phyloP scores from a whole-genome alignment of 2,329 filamentous ascomycete genomes.

The Fusarium setosum region DNA sequence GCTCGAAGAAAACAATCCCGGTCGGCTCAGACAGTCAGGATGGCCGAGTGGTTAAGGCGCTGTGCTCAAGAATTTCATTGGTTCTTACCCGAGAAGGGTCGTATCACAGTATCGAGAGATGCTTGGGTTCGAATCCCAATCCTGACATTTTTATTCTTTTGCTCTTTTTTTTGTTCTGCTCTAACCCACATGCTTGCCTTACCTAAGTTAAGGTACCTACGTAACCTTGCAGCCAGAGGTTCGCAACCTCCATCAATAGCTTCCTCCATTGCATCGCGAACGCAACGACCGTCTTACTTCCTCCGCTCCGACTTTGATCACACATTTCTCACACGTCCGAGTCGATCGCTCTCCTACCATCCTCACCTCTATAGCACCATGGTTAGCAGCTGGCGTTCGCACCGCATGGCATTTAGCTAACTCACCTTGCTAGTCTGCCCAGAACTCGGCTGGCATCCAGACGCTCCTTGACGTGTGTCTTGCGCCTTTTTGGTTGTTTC shows the following conservation, averaged over 20 bases:
- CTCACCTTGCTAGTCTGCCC: conserved; percentile 77
- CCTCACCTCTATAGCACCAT: conserved; percentile 25
- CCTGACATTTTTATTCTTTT: no score
- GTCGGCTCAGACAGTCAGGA: no score
- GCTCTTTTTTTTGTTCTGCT: no score
- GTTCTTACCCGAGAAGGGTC: no score
- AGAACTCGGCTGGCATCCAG: conserved; percentile 98
- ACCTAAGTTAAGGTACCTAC: conserved; percentile 24
- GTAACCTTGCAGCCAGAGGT: conserved; percentile 34
- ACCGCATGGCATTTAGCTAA: conserved; percentile 38
- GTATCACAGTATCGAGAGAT: no score
- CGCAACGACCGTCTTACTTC: neutral
- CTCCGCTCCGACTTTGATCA: neutral
- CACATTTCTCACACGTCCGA: neutral
- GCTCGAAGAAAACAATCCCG: no score
- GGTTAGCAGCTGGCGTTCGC: conserved; percentile 30
- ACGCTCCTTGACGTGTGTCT: conserved; percentile 93
- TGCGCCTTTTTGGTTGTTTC: neutral
- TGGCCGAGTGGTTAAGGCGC: no score
- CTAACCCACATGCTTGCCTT: conserved; percentile 14
- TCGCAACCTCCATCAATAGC: conserved; percentile 23
- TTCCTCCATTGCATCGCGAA: conserved; percentile 23
- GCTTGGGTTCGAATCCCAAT: no score
- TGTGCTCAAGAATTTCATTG: no score
- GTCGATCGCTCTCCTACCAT: neutral